phyloP scores from a whole-genome alignment of 495 filamentous ascomycete species.

The Podospora appendiculata region DNA sequence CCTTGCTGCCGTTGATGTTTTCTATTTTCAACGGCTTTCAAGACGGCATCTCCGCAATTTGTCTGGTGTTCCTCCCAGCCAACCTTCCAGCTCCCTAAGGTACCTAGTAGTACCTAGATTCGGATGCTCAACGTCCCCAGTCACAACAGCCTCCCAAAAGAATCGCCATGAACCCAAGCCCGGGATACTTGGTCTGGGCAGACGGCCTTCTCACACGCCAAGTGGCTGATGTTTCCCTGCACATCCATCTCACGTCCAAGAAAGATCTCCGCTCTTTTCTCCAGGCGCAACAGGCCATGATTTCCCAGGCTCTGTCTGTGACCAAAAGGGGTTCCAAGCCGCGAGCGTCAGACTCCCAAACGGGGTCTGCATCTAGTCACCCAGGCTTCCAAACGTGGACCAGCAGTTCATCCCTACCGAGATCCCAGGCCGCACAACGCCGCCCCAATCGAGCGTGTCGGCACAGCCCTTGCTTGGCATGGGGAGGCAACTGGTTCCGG shows the following conservation, averaged over 20 bases:
- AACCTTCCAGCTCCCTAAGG: too few relatives aligned
- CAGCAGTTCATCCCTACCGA: constrained; percentile 1
- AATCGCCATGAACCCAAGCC: too few relatives aligned
- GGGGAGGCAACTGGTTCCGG: constrained; percentile 21
- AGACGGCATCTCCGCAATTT: too few relatives aligned
- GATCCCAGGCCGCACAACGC: constrained; percentile 1
- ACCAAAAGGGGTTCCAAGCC: constrained; percentile 7
- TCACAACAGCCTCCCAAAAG: too few relatives aligned
- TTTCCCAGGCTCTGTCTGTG: constrained; percentile 5
- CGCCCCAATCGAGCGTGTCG: constrained; percentile 10
- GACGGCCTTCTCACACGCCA: constrained; percentile 1
- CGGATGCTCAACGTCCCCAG: too few relatives aligned
- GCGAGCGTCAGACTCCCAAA: constrained; percentile 4
- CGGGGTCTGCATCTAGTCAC: too few relatives aligned
- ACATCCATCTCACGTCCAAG: constrained; percentile 3
- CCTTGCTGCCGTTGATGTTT: too few relatives aligned
- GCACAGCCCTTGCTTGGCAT: constrained; percentile 5
- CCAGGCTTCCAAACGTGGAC: too few relatives aligned
- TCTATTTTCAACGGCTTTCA: too few relatives aligned
- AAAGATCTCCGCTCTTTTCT: constrained; percentile 10
- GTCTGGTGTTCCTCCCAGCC: too few relatives aligned
- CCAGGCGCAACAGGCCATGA: constrained; percentile 7
- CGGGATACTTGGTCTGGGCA: background rate
- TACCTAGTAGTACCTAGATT: too few relatives aligned
- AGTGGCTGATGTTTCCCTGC: constrained; percentile 3